Evolutionary conservation across 306 rosid genomes (phyloP), one percentile per base, ranked within the genome.

Genomic region (Lathyrus aphaca): DNA sequence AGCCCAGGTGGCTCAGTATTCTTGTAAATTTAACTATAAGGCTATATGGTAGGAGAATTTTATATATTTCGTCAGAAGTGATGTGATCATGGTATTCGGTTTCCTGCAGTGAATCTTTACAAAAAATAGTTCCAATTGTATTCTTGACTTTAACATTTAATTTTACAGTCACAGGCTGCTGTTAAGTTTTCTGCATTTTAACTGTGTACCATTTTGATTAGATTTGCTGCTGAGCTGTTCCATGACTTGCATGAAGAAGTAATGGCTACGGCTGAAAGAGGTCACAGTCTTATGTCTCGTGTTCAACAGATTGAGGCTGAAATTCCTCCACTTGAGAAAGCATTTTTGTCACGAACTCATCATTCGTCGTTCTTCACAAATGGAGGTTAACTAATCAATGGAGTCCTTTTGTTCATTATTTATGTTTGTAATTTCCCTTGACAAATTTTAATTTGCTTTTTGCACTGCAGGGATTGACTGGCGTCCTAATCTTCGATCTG

Each of bases 181-280:
- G 17, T 40, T 44, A 45, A 44, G 51, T 23, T 62, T 45, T 69
- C 64, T 70, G 42, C 44, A 66, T 65, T 32, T 60, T 79, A 66
- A 75, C 79, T 45, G 44, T 50, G 44, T 50, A 66, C 65, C 15
- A 29, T 67, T 74, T 69, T 68, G 64, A 64, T 55, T 38, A 95
- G 99, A 79, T 91, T 95, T 87, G 99, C 99, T 43, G 96, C 97
- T 10, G 95, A 95, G 87, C 75, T 91, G 85, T 95, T 95, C 76
- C 99, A 89, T 61, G 89, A 86, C 73, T 81, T 95, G 76, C 97
- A 95, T 74, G 99, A 95, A 82, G 99, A 95, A 72, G 99, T 95
- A 68, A 80, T 95, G 83, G 83, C 85, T 48, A 95, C 99, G 1
- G 75, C 97, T 46, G 86, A 89, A 50, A 86, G 99, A 82, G 90